Conservation (phyloP, 2,329 filamentous ascomycete genomes). For the Taxawa tesnikishii region DNA sequence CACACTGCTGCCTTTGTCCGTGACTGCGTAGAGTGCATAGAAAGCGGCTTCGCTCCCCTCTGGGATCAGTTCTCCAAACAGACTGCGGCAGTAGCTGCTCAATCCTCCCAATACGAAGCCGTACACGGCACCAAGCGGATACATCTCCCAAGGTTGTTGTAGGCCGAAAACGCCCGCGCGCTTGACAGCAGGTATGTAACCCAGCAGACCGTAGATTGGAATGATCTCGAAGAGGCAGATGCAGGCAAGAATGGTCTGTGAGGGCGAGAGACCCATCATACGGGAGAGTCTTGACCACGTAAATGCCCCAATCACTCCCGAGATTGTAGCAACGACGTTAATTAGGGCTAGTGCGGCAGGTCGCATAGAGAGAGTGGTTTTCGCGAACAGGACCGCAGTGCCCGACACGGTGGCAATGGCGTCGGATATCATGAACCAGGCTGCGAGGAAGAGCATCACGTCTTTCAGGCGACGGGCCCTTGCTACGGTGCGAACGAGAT, state of each 20-base stretch:
- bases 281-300: constrained; percentile 74
- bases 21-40: constrained; percentile 93
- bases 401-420: constrained; percentile 89
- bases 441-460: constrained; percentile 65
- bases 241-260: constrained; percentile 85
- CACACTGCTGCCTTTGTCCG: constrained; percentile 87
- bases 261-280: constrained; percentile 56
- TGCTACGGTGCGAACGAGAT: constrained; percentile 66
- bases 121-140: constrained; percentile 78
- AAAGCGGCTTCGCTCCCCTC: constrained; percentile 92
- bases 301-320: constrained; percentile 78
- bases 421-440: constrained; percentile 92
- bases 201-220: constrained; percentile 78
- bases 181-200: constrained; percentile 71
- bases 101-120: constrained; percentile 90
- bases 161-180: constrained; percentile 66
- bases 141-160: constrained; percentile 97
- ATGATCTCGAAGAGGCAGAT: constrained; percentile 86
- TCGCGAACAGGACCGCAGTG: constrained; percentile 90
- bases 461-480: constrained; percentile 62
- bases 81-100: constrained; percentile 78
- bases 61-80: constrained; percentile 89
- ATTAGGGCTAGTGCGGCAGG: constrained; percentile 82
- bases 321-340: constrained; percentile 78
- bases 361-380: constrained; percentile 83